Evolutionary conservation across 208 protist genomes (phyloP).

Genomic region (Trypanosoma scelopori): DNA sequence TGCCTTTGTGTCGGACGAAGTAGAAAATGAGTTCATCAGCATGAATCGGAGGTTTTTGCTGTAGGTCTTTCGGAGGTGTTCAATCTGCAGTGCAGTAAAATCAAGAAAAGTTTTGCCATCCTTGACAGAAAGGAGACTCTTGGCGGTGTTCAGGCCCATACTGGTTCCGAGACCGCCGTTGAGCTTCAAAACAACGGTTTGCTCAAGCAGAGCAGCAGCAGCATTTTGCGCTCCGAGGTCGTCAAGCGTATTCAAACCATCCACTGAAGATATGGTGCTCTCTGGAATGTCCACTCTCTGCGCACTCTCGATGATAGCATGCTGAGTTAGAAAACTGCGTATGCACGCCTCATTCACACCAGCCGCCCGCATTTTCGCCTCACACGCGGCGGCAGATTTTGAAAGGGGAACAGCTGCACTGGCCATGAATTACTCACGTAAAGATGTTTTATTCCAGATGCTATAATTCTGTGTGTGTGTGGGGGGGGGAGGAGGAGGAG

Average conservation of each 20-base stretch:
- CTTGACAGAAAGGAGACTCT: slow-evolving; percentile 93
- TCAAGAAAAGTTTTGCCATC: slow-evolving; percentile 97
- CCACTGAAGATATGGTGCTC: slow-evolving; percentile 43
- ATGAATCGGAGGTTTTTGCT: slow-evolving; percentile 94
- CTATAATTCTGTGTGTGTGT: slow-evolving; percentile 13
- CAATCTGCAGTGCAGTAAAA: slow-evolving; percentile 94
- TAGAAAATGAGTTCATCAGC: slow-evolving; percentile 99
- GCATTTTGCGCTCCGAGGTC: slow-evolving; percentile 28
- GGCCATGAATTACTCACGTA: neutral
- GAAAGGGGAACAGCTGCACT: slow-evolving; percentile 23
- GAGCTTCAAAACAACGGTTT: slow-evolving; percentile 97
- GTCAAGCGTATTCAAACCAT: slow-evolving; percentile 42
- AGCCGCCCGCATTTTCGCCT: slow-evolving; percentile 64
- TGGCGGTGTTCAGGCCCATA: slow-evolving; percentile 88
- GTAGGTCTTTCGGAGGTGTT: slow-evolving; percentile 89
- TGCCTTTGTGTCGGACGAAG: slow-evolving; percentile 87
- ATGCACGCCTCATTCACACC: slow-evolving; percentile 64
- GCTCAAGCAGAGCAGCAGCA: slow-evolving; percentile 40
- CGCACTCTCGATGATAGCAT: slow-evolving; percentile 47
- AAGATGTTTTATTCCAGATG: neutral
- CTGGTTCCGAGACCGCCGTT: slow-evolving; percentile 96
- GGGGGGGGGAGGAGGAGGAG: no score
- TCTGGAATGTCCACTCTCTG: slow-evolving; percentile 57
- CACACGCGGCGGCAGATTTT: slow-evolving; percentile 53
- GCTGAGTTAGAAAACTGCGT: slow-evolving; percentile 58